phyloP scores from a whole-genome alignment of 176 grass and related monocot genomes.

The Oryza longistaminata region DNA sequence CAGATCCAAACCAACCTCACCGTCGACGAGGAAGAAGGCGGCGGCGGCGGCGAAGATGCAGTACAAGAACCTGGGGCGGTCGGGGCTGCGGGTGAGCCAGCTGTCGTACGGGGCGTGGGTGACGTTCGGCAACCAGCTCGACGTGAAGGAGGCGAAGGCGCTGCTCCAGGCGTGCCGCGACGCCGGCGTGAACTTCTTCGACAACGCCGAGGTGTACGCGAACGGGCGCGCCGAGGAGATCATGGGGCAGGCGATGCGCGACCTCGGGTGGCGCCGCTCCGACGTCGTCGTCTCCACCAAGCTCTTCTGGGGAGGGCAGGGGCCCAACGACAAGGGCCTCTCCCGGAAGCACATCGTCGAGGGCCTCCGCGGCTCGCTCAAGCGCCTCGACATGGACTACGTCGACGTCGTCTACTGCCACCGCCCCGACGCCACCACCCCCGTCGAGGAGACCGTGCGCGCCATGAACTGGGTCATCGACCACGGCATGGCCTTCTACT shows the following conservation, averaged over 20 bases:
- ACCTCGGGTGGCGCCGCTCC: conserved; percentile 90
- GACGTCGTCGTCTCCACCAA: conserved; percentile 98
- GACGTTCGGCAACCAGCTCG: conserved; percentile 95
- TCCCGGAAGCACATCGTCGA: conserved; percentile 94
- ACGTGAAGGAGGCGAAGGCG: conserved; percentile 91
- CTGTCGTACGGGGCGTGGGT: conserved; percentile 90
- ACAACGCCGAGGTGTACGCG: conserved; percentile 98
- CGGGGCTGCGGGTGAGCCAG: conserved; percentile 92
- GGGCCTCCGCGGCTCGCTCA: conserved; percentile 67
- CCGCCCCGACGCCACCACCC: conserved; percentile 78
- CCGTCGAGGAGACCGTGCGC: conserved; percentile 87
- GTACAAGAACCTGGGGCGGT: conserved; percentile 95
- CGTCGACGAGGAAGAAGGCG: background rate
- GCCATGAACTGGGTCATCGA: conserved; percentile 98
- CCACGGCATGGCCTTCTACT: conserved; percentile 90
- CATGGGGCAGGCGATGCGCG: conserved; percentile 98
- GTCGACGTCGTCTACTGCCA: conserved; percentile 87
- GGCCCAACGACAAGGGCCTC: conserved; percentile 98
- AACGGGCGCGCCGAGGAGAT: conserved; percentile 98
- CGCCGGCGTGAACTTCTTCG: conserved; percentile 97
- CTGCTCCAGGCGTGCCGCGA: conserved; percentile 91
- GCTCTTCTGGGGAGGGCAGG: conserved; percentile 96
- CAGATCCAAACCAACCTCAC: conserved; percentile 6
- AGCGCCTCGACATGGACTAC: conserved; percentile 88
- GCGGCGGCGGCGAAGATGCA: conserved; percentile 50